Conservation (phyloP, 2,329 filamentous ascomycete species). For the Torrubiella hemipterigena region DNA sequence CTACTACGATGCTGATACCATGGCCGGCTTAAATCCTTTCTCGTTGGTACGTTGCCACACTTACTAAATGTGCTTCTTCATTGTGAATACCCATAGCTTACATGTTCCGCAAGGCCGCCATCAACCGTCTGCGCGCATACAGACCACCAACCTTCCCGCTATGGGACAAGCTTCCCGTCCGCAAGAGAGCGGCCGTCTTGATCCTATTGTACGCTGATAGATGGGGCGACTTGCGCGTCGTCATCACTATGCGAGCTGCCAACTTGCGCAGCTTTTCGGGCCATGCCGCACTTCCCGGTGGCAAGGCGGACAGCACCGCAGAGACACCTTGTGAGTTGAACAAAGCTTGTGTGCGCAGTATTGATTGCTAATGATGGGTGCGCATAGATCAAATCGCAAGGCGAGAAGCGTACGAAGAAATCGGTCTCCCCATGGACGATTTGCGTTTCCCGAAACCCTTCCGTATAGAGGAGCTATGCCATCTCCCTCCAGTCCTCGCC, state of each 20-base stretch:
- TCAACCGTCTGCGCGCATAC: conserved; percentile 49
- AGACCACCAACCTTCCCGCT: conserved; percentile 46
- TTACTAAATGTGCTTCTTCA: neutral
- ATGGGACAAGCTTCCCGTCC: conserved; percentile 49
- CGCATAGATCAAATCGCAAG: conserved; percentile 66
- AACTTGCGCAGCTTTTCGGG: conserved; percentile 61
- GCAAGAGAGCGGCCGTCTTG: conserved; percentile 72
- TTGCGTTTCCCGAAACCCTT: conserved; percentile 62
- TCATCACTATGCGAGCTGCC: conserved; percentile 56
- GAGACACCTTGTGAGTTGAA: conserved; percentile 46
- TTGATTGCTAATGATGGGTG: neutral
- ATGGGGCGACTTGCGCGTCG: conserved; percentile 62
- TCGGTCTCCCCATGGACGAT: conserved; percentile 69
- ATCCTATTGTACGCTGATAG: conserved; percentile 80
- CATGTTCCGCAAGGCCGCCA: conserved; percentile 33
- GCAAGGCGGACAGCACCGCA: conserved; percentile 47
- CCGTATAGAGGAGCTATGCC: conserved; percentile 75
- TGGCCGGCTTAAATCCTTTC: conserved; percentile 42
- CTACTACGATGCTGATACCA: conserved; percentile 46
- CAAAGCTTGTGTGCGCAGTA: neutral
- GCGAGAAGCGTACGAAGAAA: conserved; percentile 85
- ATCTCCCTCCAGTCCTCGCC: conserved; percentile 65
- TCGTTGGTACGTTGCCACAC: conserved; percentile 37
- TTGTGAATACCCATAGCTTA: conserved; percentile 7
- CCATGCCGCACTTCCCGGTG: conserved; percentile 78